These are phyloP conservation scores for Suillus americanus DNA, from an alignment of 768 basidiomycete species.

Conservation along the genomic window DNA sequence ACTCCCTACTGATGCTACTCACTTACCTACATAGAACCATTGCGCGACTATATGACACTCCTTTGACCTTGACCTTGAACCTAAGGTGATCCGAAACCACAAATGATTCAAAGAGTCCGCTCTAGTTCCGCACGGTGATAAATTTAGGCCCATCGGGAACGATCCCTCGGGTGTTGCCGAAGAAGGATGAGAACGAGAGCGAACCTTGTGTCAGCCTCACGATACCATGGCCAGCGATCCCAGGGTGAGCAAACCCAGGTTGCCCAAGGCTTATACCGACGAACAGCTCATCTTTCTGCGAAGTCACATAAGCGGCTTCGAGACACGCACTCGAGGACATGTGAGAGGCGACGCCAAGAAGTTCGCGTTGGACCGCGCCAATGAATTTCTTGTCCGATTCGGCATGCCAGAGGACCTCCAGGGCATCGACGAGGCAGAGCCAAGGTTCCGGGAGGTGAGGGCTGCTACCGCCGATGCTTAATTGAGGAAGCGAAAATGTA, in stretches of 20 bases:
- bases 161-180: conserved; percentile 28
- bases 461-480: not conserved
- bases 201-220: conserved; percentile 8
- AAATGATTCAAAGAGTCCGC: conserved; percentile 1
- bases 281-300: conserved; percentile 60
- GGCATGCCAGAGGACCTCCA: conserved; percentile 57
- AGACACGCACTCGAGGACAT: conserved; percentile 55
- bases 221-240: conserved; percentile 49
- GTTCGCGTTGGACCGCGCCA: conserved; percentile 61
- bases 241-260: conserved; percentile 64
- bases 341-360: conserved; percentile 70
- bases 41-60: not conserved
- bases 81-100: not conserved
- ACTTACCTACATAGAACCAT: not conserved
- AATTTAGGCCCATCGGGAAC: conserved; percentile 16
- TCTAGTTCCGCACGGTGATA: not conserved
- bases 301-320: conserved; percentile 54
- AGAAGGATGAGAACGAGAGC: conserved; percentile 7
- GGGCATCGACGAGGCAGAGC: conserved; percentile 55
- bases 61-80: conserved; percentile 2
- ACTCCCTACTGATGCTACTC: not conserved
- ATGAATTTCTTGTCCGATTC: conserved; percentile 59
- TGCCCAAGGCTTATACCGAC: conserved; percentile 64
- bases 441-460: conserved; percentile 59
- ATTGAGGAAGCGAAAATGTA: not conserved